Conservation (phyloP, 2,329 filamentous ascomycete species). For the Laburnicola sp. region DNA sequence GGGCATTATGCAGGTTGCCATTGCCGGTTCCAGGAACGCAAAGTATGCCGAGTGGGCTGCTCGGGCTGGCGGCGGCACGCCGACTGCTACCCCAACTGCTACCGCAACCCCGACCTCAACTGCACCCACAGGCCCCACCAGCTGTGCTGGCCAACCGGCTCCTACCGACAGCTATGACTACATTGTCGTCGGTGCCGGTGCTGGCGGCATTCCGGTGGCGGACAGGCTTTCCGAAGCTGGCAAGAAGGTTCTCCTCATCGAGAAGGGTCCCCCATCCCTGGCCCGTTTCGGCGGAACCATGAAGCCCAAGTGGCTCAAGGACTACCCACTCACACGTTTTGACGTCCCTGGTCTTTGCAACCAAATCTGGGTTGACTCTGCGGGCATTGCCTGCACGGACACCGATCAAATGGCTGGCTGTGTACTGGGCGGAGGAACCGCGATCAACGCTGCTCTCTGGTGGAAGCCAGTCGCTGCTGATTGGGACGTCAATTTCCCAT, state of each 20-base stretch:
- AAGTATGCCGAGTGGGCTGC: conserved; percentile 48
- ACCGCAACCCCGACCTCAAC: conserved; percentile 31
- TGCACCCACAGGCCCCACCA: conserved; percentile 30
- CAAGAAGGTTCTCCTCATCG: conserved; percentile 64
- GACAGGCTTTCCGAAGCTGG: conserved; percentile 67
- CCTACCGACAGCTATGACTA: conserved; percentile 61
- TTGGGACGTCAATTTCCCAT: conserved; percentile 73
- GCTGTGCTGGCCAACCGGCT: conserved; percentile 43
- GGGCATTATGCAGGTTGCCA: conserved; percentile 56
- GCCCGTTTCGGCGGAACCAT: conserved; percentile 66
- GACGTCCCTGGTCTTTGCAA: conserved; percentile 73
- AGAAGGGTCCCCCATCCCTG: conserved; percentile 58
- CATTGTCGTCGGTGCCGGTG: conserved; percentile 65
- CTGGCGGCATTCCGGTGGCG: conserved; percentile 62
- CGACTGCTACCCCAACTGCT: conserved; percentile 30
- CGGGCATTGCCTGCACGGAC: conserved; percentile 67
- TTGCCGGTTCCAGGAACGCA: conserved; percentile 50
- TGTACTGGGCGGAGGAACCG: conserved; percentile 68
- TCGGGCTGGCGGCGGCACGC: conserved; percentile 42
- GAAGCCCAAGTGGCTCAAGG: conserved; percentile 64
- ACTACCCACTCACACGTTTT: conserved; percentile 67
- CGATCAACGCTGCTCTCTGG: conserved; percentile 70
- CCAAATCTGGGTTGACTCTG: conserved; percentile 67
- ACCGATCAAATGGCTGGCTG: conserved; percentile 75
- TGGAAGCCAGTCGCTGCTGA: conserved; percentile 67